Evolutionary conservation across 305 asterid genomes (phyloP).

Genomic region (Rubia peregrina): DNA sequence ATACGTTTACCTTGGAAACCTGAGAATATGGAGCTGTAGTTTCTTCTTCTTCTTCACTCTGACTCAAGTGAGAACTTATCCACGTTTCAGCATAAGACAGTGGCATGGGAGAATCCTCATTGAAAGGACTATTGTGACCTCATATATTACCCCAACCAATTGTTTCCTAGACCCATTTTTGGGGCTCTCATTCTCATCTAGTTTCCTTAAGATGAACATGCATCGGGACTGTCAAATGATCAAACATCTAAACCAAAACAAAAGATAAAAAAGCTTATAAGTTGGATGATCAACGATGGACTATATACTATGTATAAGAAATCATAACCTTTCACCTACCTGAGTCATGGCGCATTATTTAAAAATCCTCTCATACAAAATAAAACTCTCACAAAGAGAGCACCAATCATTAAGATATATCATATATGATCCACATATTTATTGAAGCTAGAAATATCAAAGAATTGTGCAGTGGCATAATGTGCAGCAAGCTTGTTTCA

Average conservation of each 20-base stretch:
- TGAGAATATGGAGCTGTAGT: not conserved
- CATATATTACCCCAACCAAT: conserved; percentile 59
- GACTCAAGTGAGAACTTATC: conserved; percentile 41
- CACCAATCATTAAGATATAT: too few relatives aligned
- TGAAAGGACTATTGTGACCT: conserved; percentile 38
- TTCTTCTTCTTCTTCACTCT: conserved; percentile 61
- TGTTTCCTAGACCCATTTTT: conserved; percentile 70
- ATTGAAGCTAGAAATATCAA: too few relatives aligned
- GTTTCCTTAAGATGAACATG: conserved; percentile 46
- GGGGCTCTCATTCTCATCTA: conserved; percentile 55
- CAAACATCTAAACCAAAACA: conserved; percentile 60
- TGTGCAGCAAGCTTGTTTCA: too few relatives aligned
- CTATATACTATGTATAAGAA: not conserved
- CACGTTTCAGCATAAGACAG: conserved; percentile 32
- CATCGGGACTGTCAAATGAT: conserved; percentile 93
- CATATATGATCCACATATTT: too few relatives aligned
- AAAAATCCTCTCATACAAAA: too few relatives aligned
- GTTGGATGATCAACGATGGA: not conserved
- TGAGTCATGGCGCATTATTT: conserved; percentile 38
- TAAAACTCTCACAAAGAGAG: too few relatives aligned
- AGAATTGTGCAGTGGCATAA: too few relatives aligned
- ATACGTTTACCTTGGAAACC: not conserved
- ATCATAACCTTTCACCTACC: conserved; percentile 25
- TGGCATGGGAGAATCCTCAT: conserved; percentile 36
- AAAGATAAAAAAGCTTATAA: conserved; percentile 2